phyloP scores from a whole-genome alignment of 768 basidiomycete species.

The Trametes cubensis region DNA sequence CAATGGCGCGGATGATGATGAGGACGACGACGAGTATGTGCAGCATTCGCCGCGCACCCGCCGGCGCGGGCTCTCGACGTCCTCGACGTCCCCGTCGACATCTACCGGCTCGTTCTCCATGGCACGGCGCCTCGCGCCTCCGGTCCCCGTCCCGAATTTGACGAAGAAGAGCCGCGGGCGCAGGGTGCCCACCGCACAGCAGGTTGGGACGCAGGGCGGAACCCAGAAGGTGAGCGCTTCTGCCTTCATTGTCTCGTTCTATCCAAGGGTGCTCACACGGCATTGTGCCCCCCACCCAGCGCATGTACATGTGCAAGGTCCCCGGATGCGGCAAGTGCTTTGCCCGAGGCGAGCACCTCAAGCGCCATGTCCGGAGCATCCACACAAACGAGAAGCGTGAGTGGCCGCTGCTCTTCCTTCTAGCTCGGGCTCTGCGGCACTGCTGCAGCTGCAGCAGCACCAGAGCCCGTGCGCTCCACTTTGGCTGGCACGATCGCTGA shows the following conservation, averaged over 20 bases:
- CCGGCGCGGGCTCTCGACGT: slow-evolving; percentile 13
- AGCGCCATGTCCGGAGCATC: slow-evolving; percentile 85
- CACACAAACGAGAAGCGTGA: slow-evolving; percentile 93
- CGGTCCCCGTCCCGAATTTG: slow-evolving; percentile 73
- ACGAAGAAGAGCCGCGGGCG: slow-evolving; percentile 82
- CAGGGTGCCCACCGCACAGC: slow-evolving; percentile 61
- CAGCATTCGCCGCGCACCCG: slow-evolving; percentile 19
- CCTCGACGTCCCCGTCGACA: slow-evolving; percentile 14
- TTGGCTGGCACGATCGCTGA: slow-evolving; percentile 9
- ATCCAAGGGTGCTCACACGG: slow-evolving; percentile 2
- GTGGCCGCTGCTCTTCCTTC: slow-evolving; percentile 36
- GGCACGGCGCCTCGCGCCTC: slow-evolving; percentile 51
- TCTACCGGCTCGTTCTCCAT: slow-evolving; percentile 14
- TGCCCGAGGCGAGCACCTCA: slow-evolving; percentile 85
- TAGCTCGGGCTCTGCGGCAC: not conserved
- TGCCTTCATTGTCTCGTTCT: not conserved
- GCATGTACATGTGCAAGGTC: slow-evolving; percentile 71
- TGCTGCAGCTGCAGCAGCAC: no score
- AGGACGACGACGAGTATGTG: slow-evolving; percentile 27
- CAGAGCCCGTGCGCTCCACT: no score
- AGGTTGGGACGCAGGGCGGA: slow-evolving; percentile 30
- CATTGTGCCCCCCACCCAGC: slow-evolving; percentile 9
- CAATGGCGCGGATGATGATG: slow-evolving; percentile 16
- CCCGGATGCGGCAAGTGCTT: slow-evolving; percentile 88
- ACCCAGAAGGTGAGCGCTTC: slow-evolving; percentile 30